Evolutionary conservation across 2,329 filamentous ascomycete genomes (phyloP).

Genomic region (Nigrospora osmanthi): DNA sequence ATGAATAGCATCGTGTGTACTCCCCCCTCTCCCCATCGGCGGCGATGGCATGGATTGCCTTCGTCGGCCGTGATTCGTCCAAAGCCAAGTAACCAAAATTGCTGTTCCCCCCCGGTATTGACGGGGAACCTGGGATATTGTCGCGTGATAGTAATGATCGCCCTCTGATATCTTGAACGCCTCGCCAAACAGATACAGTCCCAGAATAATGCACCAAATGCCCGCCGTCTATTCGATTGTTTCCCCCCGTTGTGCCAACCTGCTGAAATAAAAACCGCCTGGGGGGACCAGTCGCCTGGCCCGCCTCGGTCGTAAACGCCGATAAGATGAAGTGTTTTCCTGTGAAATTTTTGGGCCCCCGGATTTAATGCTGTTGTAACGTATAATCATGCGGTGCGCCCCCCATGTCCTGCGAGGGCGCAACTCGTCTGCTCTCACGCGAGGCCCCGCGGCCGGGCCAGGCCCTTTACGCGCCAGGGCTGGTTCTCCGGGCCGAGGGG

Average conservation of each 20-base stretch:
- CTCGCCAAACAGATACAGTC: slow-evolving; percentile 2
- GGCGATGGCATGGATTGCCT: too few relatives aligned
- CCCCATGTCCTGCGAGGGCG: too few relatives aligned
- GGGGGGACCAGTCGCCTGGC: background rate
- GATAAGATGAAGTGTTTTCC: slow-evolving; percentile 1
- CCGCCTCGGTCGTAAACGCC: background rate
- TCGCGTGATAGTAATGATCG: background rate
- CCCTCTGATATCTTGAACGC: slow-evolving; percentile 3
- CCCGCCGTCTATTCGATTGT: background rate
- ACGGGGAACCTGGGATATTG: slow-evolving; percentile 5
- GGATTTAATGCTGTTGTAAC: background rate
- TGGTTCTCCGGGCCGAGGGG: slow-evolving; percentile 9
- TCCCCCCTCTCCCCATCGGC: too few relatives aligned
- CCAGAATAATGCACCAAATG: background rate
- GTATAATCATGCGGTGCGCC: too few relatives aligned
- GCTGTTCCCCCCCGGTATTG: slow-evolving; percentile 1
- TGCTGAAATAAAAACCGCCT: too few relatives aligned
- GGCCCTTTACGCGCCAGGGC: background rate
- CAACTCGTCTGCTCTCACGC: too few relatives aligned
- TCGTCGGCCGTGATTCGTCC: too few relatives aligned
- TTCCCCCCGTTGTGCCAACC: too few relatives aligned
- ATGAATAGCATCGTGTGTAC: too few relatives aligned
- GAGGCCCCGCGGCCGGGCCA: too few relatives aligned
- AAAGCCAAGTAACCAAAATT: slow-evolving; percentile 1
- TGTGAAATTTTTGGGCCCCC: background rate